Conservation (phyloP, 495 filamentous ascomycete species). For the Penicillium robsamsonii region DNA sequence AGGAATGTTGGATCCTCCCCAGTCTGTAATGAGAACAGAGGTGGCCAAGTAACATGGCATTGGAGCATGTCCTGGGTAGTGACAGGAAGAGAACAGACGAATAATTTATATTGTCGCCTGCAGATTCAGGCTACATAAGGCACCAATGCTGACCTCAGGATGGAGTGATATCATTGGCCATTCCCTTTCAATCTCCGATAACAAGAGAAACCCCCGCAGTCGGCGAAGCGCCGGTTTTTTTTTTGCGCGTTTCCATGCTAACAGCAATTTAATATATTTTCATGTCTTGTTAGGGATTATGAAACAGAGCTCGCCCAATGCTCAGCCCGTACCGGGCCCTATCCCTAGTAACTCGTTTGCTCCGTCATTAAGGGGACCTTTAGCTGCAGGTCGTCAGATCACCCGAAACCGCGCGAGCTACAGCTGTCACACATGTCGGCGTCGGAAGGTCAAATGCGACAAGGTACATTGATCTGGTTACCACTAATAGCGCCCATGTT, state of each 20-base stretch:
- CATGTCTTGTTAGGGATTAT: conserved; percentile 13
- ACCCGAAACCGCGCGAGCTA: conserved; percentile 51
- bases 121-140: not conserved
- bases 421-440: conserved; percentile 50
- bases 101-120: not conserved
- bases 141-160: not conserved
- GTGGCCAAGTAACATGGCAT: no score
- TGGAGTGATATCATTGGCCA: not conserved
- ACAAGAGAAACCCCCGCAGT: conserved; percentile 7
- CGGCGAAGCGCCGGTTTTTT: not conserved
- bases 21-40: no score
- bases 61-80: no score
- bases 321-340: conserved; percentile 5
- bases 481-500: not conserved
- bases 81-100: not conserved
- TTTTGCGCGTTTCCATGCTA: not conserved
- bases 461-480: conserved; percentile 28
- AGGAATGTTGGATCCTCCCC: no score
- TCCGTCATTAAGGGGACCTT: conserved; percentile 20
- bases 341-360: conserved; percentile 4
- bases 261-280: not conserved
- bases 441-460: conserved; percentile 49
- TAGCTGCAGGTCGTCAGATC: conserved; percentile 40
- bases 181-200: not conserved
- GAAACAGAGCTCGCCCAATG: conserved; percentile 13